Conservation (phyloP, 1,284 basidiomycete species). For the Lentinula novae-zelandiae region DNA sequence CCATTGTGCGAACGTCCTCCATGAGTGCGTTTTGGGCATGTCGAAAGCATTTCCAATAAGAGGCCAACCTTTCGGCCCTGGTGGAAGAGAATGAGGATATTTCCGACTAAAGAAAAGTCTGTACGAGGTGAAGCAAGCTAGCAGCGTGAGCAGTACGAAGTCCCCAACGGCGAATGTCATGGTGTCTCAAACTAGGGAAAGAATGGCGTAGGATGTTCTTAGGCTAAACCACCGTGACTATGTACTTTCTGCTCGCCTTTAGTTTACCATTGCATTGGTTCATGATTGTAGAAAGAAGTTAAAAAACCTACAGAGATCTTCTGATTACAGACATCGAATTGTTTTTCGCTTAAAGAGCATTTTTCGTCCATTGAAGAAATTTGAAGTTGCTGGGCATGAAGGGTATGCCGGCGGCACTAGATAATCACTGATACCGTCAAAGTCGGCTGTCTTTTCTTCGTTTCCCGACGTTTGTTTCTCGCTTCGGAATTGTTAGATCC, state of each 20-base stretch:
- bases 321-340: too few species aligned
- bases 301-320: too few species aligned
- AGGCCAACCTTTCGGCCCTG: conserved; percentile 10
- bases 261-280: too few species aligned
- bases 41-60: conserved; percentile 11
- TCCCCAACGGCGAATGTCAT: neutral
- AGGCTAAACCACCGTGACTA: neutral
- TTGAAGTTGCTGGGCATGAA: too few species aligned
- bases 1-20: conserved; percentile 12
- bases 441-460: too few species aligned
- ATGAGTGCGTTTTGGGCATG: conserved; percentile 6
- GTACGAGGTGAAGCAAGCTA: conserved; percentile 2
- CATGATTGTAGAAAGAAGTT: too few species aligned
- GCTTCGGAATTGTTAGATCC: neutral
- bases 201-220: neutral
- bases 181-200: neutral
- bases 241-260: neutral
- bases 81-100: conserved; percentile 9
- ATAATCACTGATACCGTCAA: too few species aligned
- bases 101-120: neutral
- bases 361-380: too few species aligned
- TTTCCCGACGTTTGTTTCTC: too few species aligned
- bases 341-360: too few species aligned
- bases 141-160: neutral
- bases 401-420: too few species aligned